A percentile compares a stretch with the other conserved stretches of the same genome.
These are phyloP conservation scores for Fonsecaea multimorphosa DNA, from an alignment of 2,329 filamentous ascomycete genomes.

Conservation along the genomic window DNA sequence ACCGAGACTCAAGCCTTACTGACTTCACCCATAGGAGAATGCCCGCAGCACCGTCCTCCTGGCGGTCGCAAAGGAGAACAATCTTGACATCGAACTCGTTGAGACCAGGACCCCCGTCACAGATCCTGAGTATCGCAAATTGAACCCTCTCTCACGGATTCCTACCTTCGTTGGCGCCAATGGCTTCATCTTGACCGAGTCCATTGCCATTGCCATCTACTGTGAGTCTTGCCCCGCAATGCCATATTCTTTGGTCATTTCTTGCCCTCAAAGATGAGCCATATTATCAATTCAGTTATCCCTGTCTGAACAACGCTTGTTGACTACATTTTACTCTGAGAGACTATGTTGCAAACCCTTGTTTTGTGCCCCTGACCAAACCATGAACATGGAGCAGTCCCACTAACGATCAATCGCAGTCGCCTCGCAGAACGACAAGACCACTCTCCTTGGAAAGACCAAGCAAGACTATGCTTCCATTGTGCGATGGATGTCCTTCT, in stretches of 20 bases:
- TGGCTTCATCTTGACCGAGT: slow-evolving; percentile 87
- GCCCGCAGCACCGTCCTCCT: slow-evolving; percentile 60
- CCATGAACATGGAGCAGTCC: slow-evolving; percentile 31
- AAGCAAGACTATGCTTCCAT: slow-evolving; percentile 99
- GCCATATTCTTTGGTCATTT: not conserved
- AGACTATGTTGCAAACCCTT: slow-evolving; percentile 41
- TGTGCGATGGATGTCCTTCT: slow-evolving; percentile 96
- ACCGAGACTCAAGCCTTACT: slow-evolving; percentile 29
- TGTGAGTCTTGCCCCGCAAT: slow-evolving; percentile 61
- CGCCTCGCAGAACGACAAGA: slow-evolving; percentile 99
- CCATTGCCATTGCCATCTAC: slow-evolving; percentile 96
- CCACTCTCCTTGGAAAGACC: slow-evolving; percentile 97
- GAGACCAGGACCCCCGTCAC: slow-evolving; percentile 69
- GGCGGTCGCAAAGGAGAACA: slow-evolving; percentile 96
- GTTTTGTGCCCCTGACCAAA: slow-evolving; percentile 7
- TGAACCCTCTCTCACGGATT: slow-evolving; percentile 88
- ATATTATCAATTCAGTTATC: slow-evolving; percentile 85
- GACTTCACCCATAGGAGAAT: slow-evolving; percentile 38
- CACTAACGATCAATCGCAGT: slow-evolving; percentile 61
- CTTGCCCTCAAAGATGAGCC: slow-evolving; percentile 65
- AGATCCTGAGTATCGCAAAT: slow-evolving; percentile 77
- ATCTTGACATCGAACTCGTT: slow-evolving; percentile 86
- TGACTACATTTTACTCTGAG: slow-evolving; percentile 91
- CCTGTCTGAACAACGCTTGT: slow-evolving; percentile 94
- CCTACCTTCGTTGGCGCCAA: slow-evolving; percentile 92